phyloP scores from a whole-genome alignment of 2,329 filamentous ascomycete species.

The Alternaria sp. region DNA sequence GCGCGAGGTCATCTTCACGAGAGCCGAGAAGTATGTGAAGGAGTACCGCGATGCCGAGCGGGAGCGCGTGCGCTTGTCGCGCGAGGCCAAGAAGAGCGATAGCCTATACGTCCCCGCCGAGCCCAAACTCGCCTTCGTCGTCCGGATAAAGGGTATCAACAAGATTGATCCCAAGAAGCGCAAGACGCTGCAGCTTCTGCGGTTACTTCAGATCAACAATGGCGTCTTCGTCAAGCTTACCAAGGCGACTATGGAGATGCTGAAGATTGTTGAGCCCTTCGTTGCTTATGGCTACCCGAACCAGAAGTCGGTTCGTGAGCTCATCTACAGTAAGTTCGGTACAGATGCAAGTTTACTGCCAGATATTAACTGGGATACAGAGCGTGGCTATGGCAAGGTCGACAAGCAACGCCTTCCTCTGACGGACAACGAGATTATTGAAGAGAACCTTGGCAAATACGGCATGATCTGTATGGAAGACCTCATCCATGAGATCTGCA shows the following conservation, averaged over 20 bases:
- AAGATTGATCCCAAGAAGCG: conserved; percentile 99
- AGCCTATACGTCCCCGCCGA: conserved; percentile 94
- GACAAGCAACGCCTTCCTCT: conserved; percentile 97
- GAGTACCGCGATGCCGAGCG: conserved; percentile 99
- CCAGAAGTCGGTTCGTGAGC: conserved; percentile 98
- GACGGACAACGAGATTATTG: conserved; percentile 97
- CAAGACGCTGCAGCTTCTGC: conserved; percentile 99
- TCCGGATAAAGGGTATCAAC: conserved; percentile 99
- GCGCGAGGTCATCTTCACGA: conserved; percentile 99
- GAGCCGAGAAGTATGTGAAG: conserved; percentile 99
- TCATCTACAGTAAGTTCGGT: conserved; percentile 92
- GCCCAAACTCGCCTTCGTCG: conserved; percentile 94
- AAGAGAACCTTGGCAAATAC: conserved; percentile 96
- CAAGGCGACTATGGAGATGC: conserved; percentile 97
- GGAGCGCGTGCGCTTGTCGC: conserved; percentile 94
- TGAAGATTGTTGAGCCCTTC: conserved; percentile 98
- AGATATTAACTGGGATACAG: conserved; percentile 24
- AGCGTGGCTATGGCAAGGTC: conserved; percentile 95
- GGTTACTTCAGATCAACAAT: conserved; percentile 99
- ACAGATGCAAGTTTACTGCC: conserved; percentile 64
- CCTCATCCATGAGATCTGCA: conserved; percentile 96
- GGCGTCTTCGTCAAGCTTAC: conserved; percentile 97
- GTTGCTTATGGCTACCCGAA: conserved; percentile 99
- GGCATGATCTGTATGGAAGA: conserved; percentile 99
- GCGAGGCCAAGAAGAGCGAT: conserved; percentile 88